These are phyloP conservation scores for Pistacia atlantica DNA, from an alignment of 345 rosid genomes.

Conservation along the genomic window DNA sequence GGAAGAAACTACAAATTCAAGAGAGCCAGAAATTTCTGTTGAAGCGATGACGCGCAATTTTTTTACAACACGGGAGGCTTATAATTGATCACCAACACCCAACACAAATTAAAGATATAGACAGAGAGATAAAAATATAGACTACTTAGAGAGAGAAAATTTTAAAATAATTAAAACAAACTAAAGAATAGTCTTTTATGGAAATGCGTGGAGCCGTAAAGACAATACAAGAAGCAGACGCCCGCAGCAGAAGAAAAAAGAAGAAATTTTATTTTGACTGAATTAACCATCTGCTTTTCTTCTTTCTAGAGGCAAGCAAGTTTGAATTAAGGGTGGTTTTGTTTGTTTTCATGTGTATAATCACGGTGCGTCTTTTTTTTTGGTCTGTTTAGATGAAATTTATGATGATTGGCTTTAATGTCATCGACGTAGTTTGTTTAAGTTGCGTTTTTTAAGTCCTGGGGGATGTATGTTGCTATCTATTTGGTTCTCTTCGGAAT, in stretches of 20 bases:
- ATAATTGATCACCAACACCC: background rate
- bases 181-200: constrained; percentile 16
- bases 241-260: constrained; percentile 27
- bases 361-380: constrained; percentile 16
- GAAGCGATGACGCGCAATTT: constrained; percentile 13
- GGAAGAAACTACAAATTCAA: constrained; percentile 1
- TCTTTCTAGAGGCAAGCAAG: background rate
- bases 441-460: constrained; percentile 11
- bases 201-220: constrained; percentile 26
- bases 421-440: constrained; percentile 2
- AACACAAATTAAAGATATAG: background rate
- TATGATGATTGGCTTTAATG: constrained; percentile 15
- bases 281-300: constrained; percentile 7
- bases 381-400: constrained; percentile 12
- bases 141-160: background rate
- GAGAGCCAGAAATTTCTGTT: constrained; percentile 18
- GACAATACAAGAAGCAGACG: background rate
- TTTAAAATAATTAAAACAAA: background rate
- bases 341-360: constrained; percentile 2
- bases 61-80: constrained; percentile 15
- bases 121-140: background rate
- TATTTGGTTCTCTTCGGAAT: constrained; percentile 29
- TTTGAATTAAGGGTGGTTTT: constrained; percentile 7
- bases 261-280: constrained; percentile 12
- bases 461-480: background rate